Base-by-base conservation (phyloP, 2,329 filamentous ascomycete species). In the Talaromyces sp. region DNA sequence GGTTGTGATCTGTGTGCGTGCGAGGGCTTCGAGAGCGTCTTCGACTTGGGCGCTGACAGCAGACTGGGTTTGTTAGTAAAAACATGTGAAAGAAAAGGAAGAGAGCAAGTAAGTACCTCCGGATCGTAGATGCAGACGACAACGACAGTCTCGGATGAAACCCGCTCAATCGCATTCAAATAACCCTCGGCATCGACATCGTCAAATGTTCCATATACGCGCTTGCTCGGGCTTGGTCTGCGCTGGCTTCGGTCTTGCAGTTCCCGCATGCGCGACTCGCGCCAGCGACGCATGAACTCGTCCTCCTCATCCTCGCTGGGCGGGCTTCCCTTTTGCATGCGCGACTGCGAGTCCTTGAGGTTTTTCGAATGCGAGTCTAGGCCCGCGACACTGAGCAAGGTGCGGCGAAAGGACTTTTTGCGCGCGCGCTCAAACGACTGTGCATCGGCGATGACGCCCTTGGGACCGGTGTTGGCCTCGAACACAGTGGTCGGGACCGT, bases 111-210 rank as follows among this genome's bases (percentile, higher is more conserved):
- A 35, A 86, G 73, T 84, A 96, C 92, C 81, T 89, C 84, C 63
- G 90, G 84, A 71, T 97, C 92, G 74, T 92, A 95, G 65, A 99
- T 92, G 77, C 93, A 96, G 29, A 99, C 95, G 2, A 97, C 89
- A 1, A 98, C 93, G 3, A 89, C 84, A 0, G 91, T 93, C 53
- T 93, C 90, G 54, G 87, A 78, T 43, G 86, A 82, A 4, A 93
- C 91, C 77, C 91, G 95, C 78, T 99, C 95, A 67, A 98, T 91
- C 59, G 93, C 93, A 75, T 98, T 93, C n/a, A 99, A 83, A 70
- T 96, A 99, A 19, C 93, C 95, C 65, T 89, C 81, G 8, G 91
- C 93, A 79, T 98, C 93, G 1, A 98, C 95, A 62, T 86, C 84
- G 63, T 93, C 89, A 64, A 98, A 79, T 13, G 83, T 84, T 24